phyloP scores from a whole-genome alignment of 2,329 filamentous ascomycete genomes.

The Colletotrichum siamense region DNA sequence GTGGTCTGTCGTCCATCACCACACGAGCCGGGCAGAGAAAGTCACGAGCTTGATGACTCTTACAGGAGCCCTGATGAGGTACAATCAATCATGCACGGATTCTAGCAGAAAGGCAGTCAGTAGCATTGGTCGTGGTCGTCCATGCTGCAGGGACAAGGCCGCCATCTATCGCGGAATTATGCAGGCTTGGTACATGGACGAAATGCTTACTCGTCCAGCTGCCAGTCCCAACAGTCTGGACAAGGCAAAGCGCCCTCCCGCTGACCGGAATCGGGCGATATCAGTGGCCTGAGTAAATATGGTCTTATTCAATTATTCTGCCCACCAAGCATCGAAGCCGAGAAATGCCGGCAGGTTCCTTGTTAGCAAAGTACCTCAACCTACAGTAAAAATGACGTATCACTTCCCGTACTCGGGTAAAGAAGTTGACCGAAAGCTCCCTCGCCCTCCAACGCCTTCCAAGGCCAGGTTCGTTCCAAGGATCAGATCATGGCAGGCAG shows the following conservation, averaged over 20 bases:
- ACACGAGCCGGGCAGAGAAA: not conserved
- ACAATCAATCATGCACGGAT: not conserved
- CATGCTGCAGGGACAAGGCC: not conserved
- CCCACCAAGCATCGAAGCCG: constrained; percentile 11
- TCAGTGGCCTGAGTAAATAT: not conserved
- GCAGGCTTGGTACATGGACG: not conserved
- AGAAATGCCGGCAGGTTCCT: constrained; percentile 10
- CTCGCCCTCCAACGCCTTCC: not conserved
- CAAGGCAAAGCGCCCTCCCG: not conserved
- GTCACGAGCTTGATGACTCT: not conserved
- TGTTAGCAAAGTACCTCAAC: constrained; percentile 19
- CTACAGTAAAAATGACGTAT: constrained; percentile 7
- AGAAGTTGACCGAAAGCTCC: constrained; percentile 1
- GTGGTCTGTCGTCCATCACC: not conserved
- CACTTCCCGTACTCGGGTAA: constrained; percentile 6
- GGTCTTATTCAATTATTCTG: not conserved
- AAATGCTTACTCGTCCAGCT: not conserved
- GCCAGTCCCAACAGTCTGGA: not conserved
- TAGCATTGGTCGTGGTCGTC: not conserved
- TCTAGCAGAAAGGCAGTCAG: not conserved
- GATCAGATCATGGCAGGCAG: constrained; percentile 16
- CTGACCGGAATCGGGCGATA: not conserved
- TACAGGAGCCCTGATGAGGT: not conserved
- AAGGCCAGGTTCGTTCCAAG: not conserved
- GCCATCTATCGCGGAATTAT: not conserved